Base-by-base conservation (phyloP, 2,329 filamentous ascomycete species). In the Pestalotiopsis sp. region DNA sequence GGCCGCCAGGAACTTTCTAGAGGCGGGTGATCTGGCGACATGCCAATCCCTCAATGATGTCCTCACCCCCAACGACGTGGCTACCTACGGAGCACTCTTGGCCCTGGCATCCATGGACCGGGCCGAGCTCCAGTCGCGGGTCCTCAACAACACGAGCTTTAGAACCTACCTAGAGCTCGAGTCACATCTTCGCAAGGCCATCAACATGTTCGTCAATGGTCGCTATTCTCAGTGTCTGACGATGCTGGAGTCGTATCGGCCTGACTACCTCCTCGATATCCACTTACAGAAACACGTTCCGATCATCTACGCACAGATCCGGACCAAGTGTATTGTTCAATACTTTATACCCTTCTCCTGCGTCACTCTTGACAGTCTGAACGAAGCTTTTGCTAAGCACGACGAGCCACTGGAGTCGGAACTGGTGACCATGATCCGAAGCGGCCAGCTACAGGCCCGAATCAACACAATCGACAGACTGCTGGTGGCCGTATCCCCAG, bases 341-440 rank as follows among this genome's bases (percentile, higher is more conserved):
- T 98, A 98, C 80, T 92, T 97, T 73, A 86, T 93, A 26, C 94
- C 96, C 0, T 99, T 97, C 79, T 97, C 92, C 56, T 91, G 91
- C 71, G 94, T 98, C 69, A 94, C 92, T 0, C 84, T 98, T 4
- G 86, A 91, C 22, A 94, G 89, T 69, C 88, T 99, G 83, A 89
- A 92, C 9, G 84, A 86, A 44, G 91, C 93, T 2, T 98, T 99
- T 78, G 89, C 89, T 0, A 82, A 85, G 2, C 82, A 88, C 0
- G 87, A 86, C 3, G 81, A 85, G 69, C 85, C 87, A 3, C 89
- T 95, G 60, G 90, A 94, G 73, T 81, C 85, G 26, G 96, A 99
- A 79, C 84, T 98, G 39, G 86, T 92, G 35, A 78, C 79, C 0
- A 92, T 98, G 88, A 98, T 99, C 73, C 85, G 90, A 64, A 83